Conservation (phyloP, 2,329 filamentous ascomycete genomes). For the Onygena corvina region DNA sequence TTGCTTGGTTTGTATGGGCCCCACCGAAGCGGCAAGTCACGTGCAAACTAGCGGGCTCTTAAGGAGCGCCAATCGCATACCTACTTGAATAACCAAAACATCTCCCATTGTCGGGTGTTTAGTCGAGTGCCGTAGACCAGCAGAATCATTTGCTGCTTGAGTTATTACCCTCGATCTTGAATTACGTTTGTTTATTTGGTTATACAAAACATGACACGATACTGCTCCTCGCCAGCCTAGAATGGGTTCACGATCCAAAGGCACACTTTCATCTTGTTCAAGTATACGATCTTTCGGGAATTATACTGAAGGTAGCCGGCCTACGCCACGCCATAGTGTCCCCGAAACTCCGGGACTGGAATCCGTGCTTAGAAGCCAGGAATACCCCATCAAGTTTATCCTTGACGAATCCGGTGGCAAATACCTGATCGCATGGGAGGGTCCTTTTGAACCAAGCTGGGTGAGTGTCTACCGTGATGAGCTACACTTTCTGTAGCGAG, state of each 20-base stretch:
- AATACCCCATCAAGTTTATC: slow-evolving; percentile 28
- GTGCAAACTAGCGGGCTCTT: neutral
- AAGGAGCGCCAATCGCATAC: neutral
- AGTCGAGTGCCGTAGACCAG: neutral
- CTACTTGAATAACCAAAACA: neutral
- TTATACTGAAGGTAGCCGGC: neutral
- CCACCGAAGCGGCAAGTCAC: neutral
- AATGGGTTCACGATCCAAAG: neutral
- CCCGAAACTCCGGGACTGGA: neutral
- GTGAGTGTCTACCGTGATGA: slow-evolving; percentile 20
- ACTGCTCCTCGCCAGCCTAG: neutral
- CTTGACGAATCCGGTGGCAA: slow-evolving; percentile 25
- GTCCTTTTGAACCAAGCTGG: slow-evolving; percentile 28
- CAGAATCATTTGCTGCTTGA: neutral
- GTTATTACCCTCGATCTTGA: neutral
- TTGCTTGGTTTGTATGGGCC: neutral
- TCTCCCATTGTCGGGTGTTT: neutral
- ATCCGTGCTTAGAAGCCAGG: slow-evolving; percentile 19
- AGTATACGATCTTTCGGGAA: neutral
- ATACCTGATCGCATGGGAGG: slow-evolving; percentile 32
- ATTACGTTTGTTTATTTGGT: neutral
- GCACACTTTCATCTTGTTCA: neutral
- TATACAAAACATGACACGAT: neutral
- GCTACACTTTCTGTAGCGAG: neutral
- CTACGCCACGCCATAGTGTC: neutral